Evolutionary conservation across 2,329 filamentous ascomycete genomes (phyloP).

Genomic region (Diaporthe sp.): DNA sequence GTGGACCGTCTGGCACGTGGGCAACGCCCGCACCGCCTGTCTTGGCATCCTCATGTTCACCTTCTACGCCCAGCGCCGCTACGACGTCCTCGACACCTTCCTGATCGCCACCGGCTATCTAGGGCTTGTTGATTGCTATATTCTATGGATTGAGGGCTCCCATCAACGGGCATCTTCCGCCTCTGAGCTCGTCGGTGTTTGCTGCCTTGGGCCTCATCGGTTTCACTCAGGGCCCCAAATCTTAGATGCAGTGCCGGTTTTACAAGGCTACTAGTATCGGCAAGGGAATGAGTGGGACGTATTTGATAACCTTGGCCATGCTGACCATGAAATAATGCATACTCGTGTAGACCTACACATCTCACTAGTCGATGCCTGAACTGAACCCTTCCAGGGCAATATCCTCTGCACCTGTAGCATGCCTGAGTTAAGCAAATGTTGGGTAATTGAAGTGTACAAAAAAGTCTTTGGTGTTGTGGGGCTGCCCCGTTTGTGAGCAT

Average conservation of each 20-base stretch:
- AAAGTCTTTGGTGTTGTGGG: no score
- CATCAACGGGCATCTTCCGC: background rate
- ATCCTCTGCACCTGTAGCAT: no score
- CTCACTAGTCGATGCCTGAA: no score
- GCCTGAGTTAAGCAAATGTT: no score
- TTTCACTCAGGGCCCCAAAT: background rate
- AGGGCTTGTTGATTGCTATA: background rate
- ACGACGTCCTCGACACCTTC: conserved; percentile 13
- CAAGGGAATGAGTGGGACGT: background rate
- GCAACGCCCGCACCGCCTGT: conserved; percentile 11
- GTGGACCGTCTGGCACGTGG: conserved; percentile 14
- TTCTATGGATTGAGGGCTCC: background rate
- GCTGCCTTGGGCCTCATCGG: background rate
- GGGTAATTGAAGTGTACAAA: no score
- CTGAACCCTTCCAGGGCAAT: no score
- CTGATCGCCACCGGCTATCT: conserved; percentile 1
- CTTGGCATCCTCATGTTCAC: conserved; percentile 7
- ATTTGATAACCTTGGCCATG: no score
- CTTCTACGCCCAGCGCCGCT: conserved; percentile 6
- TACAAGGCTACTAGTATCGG: background rate
- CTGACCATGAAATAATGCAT: no score
- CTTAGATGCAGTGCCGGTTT: background rate
- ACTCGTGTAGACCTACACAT: no score
- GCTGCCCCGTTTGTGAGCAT: no score
- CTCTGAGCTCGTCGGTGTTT: conserved; percentile 9